Conservation (phyloP, 441 rosid species). For the Populus hybrid region DNA sequence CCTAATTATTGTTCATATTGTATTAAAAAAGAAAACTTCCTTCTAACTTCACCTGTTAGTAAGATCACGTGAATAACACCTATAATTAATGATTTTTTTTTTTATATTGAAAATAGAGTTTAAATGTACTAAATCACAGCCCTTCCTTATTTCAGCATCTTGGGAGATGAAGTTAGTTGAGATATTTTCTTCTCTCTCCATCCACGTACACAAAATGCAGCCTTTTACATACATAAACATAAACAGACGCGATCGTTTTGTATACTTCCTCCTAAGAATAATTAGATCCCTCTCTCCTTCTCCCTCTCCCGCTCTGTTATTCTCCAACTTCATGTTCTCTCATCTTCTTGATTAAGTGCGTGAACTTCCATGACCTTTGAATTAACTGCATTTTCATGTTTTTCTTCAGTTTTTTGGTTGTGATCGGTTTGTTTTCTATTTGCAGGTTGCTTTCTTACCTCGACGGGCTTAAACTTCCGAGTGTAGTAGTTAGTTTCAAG, state of each 20-base stretch:
- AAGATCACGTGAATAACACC: too few relatives aligned
- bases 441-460: background rate
- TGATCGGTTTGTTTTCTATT: background rate
- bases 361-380: background rate
- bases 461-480: background rate
- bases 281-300: background rate
- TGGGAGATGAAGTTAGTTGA: background rate
- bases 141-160: background rate
- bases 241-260: background rate
- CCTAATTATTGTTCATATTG: too few relatives aligned
- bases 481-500: background rate
- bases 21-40: too few relatives aligned
- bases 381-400: background rate
- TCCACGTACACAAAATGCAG: background rate
- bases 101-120: too few relatives aligned
- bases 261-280: background rate
- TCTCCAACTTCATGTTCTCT: background rate
- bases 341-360: background rate
- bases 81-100: too few relatives aligned
- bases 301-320: background rate
- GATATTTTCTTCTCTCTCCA: constrained; percentile 31
- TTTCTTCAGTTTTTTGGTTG: background rate
- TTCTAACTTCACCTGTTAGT: too few relatives aligned
- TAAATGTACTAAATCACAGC: too few relatives aligned
- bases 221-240: background rate